A percentile compares a stretch with the other conserved stretches of the same genome.
Evolutionary conservation across 306 rosid species (phyloP).

Genomic region (Echinosophora koreensis): DNA sequence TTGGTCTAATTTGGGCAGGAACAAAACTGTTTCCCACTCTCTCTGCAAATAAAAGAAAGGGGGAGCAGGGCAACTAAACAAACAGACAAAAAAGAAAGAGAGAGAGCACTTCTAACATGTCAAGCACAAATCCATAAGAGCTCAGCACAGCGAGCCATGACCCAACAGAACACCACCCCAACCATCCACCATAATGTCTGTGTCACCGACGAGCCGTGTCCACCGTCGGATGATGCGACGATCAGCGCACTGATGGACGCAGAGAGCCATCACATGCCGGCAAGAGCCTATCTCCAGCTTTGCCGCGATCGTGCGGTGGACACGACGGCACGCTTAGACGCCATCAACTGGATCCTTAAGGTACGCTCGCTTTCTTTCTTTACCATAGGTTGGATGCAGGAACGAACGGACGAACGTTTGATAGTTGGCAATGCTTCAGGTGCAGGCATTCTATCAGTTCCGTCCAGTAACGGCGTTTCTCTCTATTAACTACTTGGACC

Average conservation of each 20-base stretch:
- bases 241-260: conserved; percentile 42
- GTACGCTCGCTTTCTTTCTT: conserved; percentile 17
- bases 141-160: conserved; percentile 45
- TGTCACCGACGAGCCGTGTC: conserved; percentile 1
- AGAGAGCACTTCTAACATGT: conserved; percentile 35
- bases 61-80: not conserved
- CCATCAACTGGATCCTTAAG: conserved; percentile 84
- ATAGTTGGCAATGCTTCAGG: conserved; percentile 58
- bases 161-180: conserved; percentile 4
- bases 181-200: conserved; percentile 40
- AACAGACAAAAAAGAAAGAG: conserved; percentile 40
- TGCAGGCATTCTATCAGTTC: conserved; percentile 59
- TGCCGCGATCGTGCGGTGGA: conserved; percentile 55
- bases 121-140: conserved; percentile 43
- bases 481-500: conserved; percentile 79
- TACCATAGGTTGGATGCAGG: not conserved
- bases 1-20: no score
- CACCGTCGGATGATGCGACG: not conserved
- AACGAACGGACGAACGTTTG: no score
- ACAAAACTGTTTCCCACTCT: no score
- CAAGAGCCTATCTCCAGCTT: conserved; percentile 50
- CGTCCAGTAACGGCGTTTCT: conserved; percentile 75
- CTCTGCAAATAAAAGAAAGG: conserved; percentile 20
- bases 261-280: conserved; percentile 56
- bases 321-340: conserved; percentile 62